These are phyloP conservation scores for Auricularia cornea DNA, from an alignment of 768 basidiomycete genomes.

Conservation along the genomic window DNA sequence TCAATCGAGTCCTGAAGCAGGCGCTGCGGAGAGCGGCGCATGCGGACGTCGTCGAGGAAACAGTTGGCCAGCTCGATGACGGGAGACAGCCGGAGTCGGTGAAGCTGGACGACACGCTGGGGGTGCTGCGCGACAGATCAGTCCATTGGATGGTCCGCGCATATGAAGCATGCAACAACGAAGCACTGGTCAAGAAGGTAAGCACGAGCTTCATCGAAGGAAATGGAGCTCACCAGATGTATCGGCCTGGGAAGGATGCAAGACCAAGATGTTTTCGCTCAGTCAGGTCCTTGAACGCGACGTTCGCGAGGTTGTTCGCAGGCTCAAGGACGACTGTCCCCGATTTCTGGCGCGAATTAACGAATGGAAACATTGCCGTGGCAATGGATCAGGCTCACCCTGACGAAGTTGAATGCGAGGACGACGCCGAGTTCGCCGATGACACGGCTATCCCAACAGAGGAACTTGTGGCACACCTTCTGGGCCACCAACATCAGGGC, in stretches of 20 bases:
- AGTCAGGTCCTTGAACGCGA: neutral
- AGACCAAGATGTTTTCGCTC: neutral
- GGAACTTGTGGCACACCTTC: no score
- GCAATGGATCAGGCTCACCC: no score
- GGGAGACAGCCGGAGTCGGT: constrained; percentile 7
- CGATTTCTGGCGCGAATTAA: no score
- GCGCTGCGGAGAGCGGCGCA: constrained; percentile 25
- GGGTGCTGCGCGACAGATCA: constrained; percentile 16
- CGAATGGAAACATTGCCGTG: no score
- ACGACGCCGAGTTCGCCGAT: no score
- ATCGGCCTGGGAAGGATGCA: neutral
- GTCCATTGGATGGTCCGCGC: constrained; percentile 22
- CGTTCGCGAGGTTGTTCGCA: neutral
- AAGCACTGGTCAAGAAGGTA: no score
- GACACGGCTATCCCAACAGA: no score
- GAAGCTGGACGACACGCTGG: constrained; percentile 13
- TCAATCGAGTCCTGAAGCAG: constrained; percentile 31
- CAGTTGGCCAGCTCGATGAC: constrained; percentile 17
- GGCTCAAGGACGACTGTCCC: neutral
- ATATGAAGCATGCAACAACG: no score
- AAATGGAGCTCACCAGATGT: neutral
- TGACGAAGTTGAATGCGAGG: no score
- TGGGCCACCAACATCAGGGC: no score
- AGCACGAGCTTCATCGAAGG: no score
- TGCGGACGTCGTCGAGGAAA: constrained; percentile 26